Conservation (phyloP, 192 early-diverging fungal species). For the Hyaloraphidium curvatum region DNA sequence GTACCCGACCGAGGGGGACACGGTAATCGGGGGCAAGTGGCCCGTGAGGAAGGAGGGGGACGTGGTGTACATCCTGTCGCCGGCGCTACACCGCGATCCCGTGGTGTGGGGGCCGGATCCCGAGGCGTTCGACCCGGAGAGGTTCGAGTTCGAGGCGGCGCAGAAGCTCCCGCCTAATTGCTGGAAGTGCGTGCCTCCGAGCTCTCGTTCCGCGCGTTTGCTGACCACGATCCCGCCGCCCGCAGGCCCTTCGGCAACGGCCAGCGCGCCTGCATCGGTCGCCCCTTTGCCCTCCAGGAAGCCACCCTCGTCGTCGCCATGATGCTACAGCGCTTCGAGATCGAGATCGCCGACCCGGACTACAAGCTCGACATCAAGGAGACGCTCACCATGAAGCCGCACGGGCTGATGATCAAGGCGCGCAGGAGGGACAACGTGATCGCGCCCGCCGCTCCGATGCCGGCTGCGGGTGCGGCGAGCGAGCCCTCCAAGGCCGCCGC, state of each 20-base stretch:
- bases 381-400: constrained; percentile 14
- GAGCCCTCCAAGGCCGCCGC: neutral
- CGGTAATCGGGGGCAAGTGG: no score
- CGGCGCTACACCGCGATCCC: constrained; percentile 20
- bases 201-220: no score
- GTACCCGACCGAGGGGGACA: no score
- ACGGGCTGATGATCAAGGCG: constrained; percentile 13
- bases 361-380: no score
- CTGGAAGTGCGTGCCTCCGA: no score
- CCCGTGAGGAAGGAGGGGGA: no score
- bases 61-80: no score
- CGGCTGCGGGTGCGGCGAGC: neutral
- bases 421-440: constrained; percentile 7
- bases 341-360: constrained; percentile 12
- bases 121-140: constrained; percentile 27
- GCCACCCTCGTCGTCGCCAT: constrained; percentile 30
- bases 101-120: constrained; percentile 20
- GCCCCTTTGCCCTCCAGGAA: constrained; percentile 36
- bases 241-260: constrained; percentile 23
- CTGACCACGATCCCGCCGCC: no score
- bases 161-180: constrained; percentile 20
- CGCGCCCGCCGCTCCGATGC: neutral
- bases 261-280: constrained; percentile 32
- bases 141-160: constrained; percentile 28
- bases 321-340: constrained; percentile 22